Conservation (phyloP, 768 basidiomycete species). For the Lactifluus hygrophoroides region DNA sequence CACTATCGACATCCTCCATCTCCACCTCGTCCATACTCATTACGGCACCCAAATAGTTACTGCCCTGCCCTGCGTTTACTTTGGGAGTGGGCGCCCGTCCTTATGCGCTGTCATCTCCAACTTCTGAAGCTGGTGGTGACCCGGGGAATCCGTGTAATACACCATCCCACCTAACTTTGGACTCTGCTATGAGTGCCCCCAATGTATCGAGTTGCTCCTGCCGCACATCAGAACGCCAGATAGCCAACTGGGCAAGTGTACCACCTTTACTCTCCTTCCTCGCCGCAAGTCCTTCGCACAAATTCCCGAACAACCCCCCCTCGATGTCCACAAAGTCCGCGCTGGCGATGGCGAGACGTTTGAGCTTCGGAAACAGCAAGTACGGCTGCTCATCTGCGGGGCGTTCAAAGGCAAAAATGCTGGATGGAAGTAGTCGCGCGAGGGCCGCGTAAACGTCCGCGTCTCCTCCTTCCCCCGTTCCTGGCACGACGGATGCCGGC, state of each 20-base stretch:
- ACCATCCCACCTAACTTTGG: slow-evolving; percentile 14
- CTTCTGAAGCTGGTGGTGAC: not conserved
- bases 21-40: not conserved
- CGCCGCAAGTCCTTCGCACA: slow-evolving; percentile 5
- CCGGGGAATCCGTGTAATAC: not conserved
- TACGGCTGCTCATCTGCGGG: not conserved
- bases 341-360: slow-evolving; percentile 6
- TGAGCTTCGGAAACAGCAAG: slow-evolving; percentile 3
- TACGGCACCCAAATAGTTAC: not conserved
- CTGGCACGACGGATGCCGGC: not conserved
- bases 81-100: not conserved
- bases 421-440: slow-evolving; percentile 6
- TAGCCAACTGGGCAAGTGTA: slow-evolving; percentile 1
- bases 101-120: not conserved
- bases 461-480: not conserved
- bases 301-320: slow-evolving; percentile 5
- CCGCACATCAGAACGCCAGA: slow-evolving; percentile 12
- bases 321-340: slow-evolving; percentile 3
- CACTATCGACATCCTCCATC: not conserved
- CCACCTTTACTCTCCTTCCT: not conserved
- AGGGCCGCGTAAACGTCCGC: slow-evolving; percentile 3
- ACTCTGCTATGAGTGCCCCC: slow-evolving; percentile 9
- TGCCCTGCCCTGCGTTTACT: not conserved
- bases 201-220: slow-evolving; percentile 7
- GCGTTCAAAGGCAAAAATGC: slow-evolving; percentile 1